Conservation (phyloP, 768 basidiomycete genomes). For the Gautieria morchelliformis region DNA sequence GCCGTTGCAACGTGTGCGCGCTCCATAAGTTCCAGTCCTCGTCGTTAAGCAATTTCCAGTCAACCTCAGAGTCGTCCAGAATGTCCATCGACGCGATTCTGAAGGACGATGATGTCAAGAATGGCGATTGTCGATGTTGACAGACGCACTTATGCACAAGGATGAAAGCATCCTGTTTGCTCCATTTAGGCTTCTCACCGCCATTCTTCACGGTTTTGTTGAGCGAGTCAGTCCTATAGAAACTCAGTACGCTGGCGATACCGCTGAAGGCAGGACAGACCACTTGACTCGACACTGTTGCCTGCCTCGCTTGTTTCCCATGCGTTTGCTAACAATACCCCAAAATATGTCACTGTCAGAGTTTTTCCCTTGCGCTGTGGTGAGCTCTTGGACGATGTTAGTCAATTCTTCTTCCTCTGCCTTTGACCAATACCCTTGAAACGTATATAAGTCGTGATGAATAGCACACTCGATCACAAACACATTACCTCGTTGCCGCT, state of each 20-base stretch:
- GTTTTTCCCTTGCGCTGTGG: constrained; percentile 59
- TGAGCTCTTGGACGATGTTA: constrained; percentile 67
- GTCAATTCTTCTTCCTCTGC: constrained; percentile 72
- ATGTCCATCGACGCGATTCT: constrained; percentile 71
- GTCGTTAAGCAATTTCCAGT: constrained; percentile 73
- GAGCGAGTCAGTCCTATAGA: constrained; percentile 62
- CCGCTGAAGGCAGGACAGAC: constrained; percentile 25
- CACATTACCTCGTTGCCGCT: not conserved
- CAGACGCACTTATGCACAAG: constrained; percentile 66
- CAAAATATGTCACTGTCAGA: constrained; percentile 77
- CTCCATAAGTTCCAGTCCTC: constrained; percentile 79
- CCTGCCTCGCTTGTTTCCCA: constrained; percentile 67
- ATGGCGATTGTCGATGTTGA: not conserved
- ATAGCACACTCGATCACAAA: not conserved
- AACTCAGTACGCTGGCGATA: not conserved
- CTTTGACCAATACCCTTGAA: constrained; percentile 58
- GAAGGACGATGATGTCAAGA: not conserved
- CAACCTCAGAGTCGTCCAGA: constrained; percentile 72
- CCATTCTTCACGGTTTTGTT: constrained; percentile 65
- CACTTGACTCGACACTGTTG: constrained; percentile 88
- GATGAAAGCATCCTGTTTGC: constrained; percentile 64
- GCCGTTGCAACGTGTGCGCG: constrained; percentile 66
- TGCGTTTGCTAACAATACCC: constrained; percentile 64
- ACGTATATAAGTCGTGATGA: not conserved
- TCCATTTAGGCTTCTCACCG: constrained; percentile 65